Conservation (phyloP, 768 basidiomycete genomes). For the Rhodotorula babjevae region DNA sequence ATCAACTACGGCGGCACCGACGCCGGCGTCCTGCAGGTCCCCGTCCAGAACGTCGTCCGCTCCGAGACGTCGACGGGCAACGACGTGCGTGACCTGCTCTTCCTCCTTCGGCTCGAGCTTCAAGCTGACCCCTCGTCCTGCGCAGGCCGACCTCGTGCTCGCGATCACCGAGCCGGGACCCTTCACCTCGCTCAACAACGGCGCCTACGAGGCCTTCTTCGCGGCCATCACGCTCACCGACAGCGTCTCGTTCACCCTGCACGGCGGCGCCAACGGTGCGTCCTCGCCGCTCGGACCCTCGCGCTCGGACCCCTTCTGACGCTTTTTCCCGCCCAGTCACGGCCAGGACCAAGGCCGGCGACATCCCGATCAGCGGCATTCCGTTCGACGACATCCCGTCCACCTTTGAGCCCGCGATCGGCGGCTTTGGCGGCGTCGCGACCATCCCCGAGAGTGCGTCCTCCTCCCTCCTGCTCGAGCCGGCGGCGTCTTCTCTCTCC, state of each 20-base stretch:
- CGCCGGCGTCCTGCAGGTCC: conserved; percentile 15
- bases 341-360: conserved; percentile 52
- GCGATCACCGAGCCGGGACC: conserved; percentile 56
- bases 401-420: conserved; percentile 57
- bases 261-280: conserved; percentile 30
- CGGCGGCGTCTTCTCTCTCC: not conserved
- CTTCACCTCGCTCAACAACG: conserved; percentile 56
- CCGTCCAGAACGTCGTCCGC: conserved; percentile 47
- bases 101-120: no score
- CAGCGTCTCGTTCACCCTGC: conserved; percentile 53
- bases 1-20: conserved; percentile 19
- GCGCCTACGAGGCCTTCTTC: conserved; percentile 58
- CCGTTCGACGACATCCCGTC: conserved; percentile 59
- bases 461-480: not conserved
- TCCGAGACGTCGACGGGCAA: conserved; percentile 66
- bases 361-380: conserved; percentile 63
- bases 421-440: conserved; percentile 50
- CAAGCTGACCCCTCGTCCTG: conserved; percentile 40
- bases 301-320: no score
- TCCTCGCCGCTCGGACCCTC: no score
- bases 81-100: not conserved
- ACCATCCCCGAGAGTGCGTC: conserved; percentile 45
- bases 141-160: conserved; percentile 57
- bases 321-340: not conserved
- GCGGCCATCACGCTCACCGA: conserved; percentile 57